Percentiles rank a stretch among this genome's conserved stretches.
phyloP scores from a whole-genome alignment of 148 eudicot species.

The Persicaria maculosa region DNA sequence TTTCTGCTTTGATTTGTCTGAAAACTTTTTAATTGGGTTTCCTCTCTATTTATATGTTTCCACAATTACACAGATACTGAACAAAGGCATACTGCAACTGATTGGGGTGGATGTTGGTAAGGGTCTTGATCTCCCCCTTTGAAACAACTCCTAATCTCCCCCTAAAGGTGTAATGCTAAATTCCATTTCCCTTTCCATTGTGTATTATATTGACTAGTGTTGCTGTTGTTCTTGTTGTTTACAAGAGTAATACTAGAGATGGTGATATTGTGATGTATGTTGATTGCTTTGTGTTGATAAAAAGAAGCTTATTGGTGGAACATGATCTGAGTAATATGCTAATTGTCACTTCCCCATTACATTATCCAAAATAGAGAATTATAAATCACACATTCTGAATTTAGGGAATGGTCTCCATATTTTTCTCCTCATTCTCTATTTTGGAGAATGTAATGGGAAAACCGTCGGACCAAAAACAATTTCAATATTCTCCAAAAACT shows the following conservation, averaged over 20 bases:
- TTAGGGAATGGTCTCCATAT: too few species aligned
- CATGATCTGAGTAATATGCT: not conserved
- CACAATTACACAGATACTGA: slow-evolving; percentile 46
- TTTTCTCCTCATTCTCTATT: too few species aligned
- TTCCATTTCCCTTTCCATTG: not conserved
- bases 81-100: slow-evolving; percentile 81
- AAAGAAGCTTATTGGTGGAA: not conserved
- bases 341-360: too few species aligned
- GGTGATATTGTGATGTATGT: not conserved
- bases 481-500: too few species aligned
- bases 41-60: not conserved
- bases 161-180: not conserved
- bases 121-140: slow-evolving; percentile 96
- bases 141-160: slow-evolving; percentile 17
- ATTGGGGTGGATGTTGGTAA: slow-evolving; percentile 90
- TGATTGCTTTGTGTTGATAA: not conserved
- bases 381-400: too few species aligned
- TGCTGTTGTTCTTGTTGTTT: not conserved
- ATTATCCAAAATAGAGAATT: too few species aligned
- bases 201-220: not conserved
- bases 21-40: not conserved
- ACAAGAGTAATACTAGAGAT: not conserved
- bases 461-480: too few species aligned
- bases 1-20: not conserved
- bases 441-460: too few species aligned